Conservation (phyloP, 106 monocot genomes). For the Amphibolis antarctica region DNA sequence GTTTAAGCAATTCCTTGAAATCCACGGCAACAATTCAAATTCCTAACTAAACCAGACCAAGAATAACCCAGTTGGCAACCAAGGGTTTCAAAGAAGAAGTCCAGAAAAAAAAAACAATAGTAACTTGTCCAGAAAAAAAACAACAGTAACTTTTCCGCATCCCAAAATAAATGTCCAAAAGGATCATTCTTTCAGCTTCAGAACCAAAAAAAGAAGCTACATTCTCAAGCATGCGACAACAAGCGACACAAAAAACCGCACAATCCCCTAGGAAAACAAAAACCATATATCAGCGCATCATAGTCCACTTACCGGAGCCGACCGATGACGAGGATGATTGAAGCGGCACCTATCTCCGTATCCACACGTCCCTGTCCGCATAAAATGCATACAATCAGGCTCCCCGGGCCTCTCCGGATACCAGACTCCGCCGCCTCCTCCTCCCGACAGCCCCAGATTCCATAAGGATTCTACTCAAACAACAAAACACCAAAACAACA, state of each 20-base stretch:
- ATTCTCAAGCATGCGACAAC: not conserved
- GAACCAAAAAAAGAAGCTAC: not conserved
- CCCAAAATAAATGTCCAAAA: not conserved
- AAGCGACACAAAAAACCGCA: not conserved
- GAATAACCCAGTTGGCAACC: not conserved
- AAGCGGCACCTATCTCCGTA: conserved; percentile 78
- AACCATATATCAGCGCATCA: not conserved
- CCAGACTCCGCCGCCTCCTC: conserved; percentile 3
- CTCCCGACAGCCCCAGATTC: conserved; percentile 38
- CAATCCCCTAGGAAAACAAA: not conserved
- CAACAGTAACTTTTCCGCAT: not conserved
- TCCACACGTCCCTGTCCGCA: conserved; percentile 76
- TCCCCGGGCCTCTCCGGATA: conserved; percentile 84
- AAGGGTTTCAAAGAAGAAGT: not conserved
- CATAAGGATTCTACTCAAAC: conserved; percentile 47
- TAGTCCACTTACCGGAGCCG: conserved; percentile 11
- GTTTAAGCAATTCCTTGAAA: not conserved
- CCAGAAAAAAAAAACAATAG: not conserved
- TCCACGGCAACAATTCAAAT: conserved; percentile 2
- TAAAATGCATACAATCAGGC: conserved; percentile 60
- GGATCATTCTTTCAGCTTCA: not conserved
- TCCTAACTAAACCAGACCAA: not conserved
- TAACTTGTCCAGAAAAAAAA: not conserved
- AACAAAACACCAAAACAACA: not conserved
- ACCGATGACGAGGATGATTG: conserved; percentile 73